These are phyloP conservation scores for Botrytis elliptica DNA, from an alignment of 2,329 filamentous ascomycete species.

Conservation along the genomic window DNA sequence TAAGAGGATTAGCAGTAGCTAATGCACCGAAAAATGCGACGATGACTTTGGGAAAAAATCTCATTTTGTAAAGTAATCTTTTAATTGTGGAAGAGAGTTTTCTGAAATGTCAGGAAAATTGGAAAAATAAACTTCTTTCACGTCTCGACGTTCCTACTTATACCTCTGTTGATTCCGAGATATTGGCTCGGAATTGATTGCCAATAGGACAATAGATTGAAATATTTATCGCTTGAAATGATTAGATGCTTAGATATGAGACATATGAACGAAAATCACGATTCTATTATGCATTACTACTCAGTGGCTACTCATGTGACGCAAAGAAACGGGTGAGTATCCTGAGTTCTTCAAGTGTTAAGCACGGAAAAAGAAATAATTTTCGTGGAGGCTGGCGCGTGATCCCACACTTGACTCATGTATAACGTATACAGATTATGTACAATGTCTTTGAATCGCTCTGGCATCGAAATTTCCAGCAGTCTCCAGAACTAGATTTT, in stretches of 20 bases:
- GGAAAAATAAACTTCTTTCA: neutral
- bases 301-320: neutral
- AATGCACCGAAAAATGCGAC: neutral
- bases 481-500: neutral
- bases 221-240: neutral
- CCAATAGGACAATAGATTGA: neutral
- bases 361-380: neutral
- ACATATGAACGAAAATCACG: neutral
- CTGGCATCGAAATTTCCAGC: neutral
- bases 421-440: neutral
- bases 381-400: neutral
- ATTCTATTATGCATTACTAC: neutral
- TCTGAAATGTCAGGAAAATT: neutral
- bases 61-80: neutral
- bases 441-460: neutral
- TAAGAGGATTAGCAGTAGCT: neutral
- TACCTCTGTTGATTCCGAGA: neutral
- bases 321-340: neutral
- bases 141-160: neutral
- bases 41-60: neutral
- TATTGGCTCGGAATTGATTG: neutral
- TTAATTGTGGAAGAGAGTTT: too few species aligned
- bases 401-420: neutral
- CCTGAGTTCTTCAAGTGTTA: neutral
- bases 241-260: too few species aligned